Evolutionary conservation across 768 basidiomycete species (phyloP).

Genomic region (Leccinum fibrillosum): DNA sequence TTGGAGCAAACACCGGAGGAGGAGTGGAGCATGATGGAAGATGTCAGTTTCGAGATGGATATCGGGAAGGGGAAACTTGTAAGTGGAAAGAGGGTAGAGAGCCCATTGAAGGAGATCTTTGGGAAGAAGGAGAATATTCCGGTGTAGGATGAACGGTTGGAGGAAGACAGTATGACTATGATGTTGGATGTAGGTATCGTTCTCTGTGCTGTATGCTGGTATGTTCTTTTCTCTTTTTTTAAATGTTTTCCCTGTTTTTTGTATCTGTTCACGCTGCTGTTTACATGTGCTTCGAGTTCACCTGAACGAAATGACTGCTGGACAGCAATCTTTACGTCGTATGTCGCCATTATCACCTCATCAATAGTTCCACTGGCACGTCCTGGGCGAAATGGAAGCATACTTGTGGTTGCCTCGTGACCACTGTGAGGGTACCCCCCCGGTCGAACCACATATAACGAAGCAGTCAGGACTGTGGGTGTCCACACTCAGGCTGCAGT

Average conservation of each 20-base stretch:
- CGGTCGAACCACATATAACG: slow-evolving; percentile 2
- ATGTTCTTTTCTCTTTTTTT: not conserved
- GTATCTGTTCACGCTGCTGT: not conserved
- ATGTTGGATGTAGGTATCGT: not conserved
- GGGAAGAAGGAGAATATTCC: slow-evolving; percentile 29
- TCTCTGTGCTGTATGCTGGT: slow-evolving; percentile 12
- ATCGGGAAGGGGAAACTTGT: slow-evolving; percentile 18
- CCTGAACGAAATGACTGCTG: not conserved
- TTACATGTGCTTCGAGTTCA: not conserved
- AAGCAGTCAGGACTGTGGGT: not conserved
- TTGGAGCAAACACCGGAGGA: slow-evolving; percentile 61
- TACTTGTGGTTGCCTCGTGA: not conserved
- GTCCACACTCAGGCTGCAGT: too few relatives aligned
- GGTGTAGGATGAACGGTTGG: slow-evolving; percentile 6
- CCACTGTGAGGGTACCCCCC: slow-evolving; percentile 17
- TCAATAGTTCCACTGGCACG: not conserved
- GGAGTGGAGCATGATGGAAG: slow-evolving; percentile 43
- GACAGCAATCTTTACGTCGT: not conserved
- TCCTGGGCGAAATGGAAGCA: not conserved
- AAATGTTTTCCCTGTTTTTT: not conserved
- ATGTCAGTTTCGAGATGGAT: slow-evolving; percentile 53
- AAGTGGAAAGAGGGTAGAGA: slow-evolving; percentile 33
- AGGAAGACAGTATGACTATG: not conserved
- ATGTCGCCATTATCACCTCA: not conserved
- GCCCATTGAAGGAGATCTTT: slow-evolving; percentile 26